A percentile compares a stretch with the other conserved stretches of the same genome.
Evolutionary conservation across 257 asterid species (phyloP).

Genomic region (Petrea volubilis): DNA sequence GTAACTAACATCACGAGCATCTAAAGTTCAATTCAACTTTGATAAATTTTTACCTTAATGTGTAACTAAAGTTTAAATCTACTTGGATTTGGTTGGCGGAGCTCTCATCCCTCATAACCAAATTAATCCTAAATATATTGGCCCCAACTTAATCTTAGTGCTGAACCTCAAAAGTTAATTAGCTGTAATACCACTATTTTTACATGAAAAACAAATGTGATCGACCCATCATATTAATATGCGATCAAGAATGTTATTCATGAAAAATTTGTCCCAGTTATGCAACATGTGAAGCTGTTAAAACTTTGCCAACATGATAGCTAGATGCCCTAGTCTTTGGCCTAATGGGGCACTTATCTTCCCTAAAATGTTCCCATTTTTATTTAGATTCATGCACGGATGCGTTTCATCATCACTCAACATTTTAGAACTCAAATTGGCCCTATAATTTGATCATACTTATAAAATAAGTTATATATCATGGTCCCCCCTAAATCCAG

Average conservation of each 20-base stretch:
- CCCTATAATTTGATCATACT: neutral
- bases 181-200: no score
- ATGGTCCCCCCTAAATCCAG: neutral
- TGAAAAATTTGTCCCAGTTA: neutral
- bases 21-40: no score
- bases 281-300: constrained; percentile 27
- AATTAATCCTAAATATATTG: no score
- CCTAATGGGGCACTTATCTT: neutral
- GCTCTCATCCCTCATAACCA: neutral
- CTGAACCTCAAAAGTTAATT: no score
- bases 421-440: constrained; percentile 9
- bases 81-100: no score
- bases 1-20: no score
- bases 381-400: constrained; percentile 27
- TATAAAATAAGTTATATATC: neutral
- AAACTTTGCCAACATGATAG: constrained; percentile 27
- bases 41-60: no score
- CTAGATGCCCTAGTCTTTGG: constrained; percentile 8
- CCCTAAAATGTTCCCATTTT: neutral
- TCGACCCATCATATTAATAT: neutral
- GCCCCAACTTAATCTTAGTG: no score
- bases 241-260: neutral
- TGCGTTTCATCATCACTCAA: constrained; percentile 13
- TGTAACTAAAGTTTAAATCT: no score
- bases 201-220: no score